Percentiles rank a stretch among this genome's conserved stretches.
These are phyloP conservation scores for Phytopythium kandeliae DNA, from an alignment of 352 stramenopile species.

Conservation along the genomic window DNA sequence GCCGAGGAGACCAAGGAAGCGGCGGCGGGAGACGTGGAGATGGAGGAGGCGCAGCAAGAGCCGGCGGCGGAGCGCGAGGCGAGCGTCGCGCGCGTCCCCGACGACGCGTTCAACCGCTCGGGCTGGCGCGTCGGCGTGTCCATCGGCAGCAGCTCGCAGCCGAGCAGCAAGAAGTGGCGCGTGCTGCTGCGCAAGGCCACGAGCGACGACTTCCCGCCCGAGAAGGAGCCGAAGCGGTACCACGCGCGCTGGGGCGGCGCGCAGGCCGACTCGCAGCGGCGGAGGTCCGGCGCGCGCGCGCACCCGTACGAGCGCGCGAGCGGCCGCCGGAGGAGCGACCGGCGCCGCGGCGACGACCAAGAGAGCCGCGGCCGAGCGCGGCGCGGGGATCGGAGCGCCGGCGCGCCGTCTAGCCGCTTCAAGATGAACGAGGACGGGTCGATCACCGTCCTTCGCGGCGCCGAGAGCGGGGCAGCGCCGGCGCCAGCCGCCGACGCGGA, in stretches of 20 bases:
- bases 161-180: constrained; percentile 58
- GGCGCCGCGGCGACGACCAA: constrained; percentile 21
- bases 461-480: background rate
- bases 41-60: constrained; percentile 27
- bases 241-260: constrained; percentile 36
- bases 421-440: constrained; percentile 57
- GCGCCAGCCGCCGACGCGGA: background rate
- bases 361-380: constrained; percentile 8
- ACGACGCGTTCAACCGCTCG: constrained; percentile 60
- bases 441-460: constrained; percentile 46
- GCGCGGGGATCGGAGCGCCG: constrained; percentile 11
- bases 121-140: constrained; percentile 46
- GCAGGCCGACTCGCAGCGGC: constrained; percentile 9
- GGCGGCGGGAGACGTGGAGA: constrained; percentile 43
- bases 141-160: constrained; percentile 50
- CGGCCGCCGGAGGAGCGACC: constrained; percentile 7
- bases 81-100: constrained; percentile 28
- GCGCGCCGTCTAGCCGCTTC: constrained; percentile 46
- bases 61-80: constrained; percentile 20
- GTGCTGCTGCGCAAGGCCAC: constrained; percentile 67
- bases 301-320: constrained; percentile 34
- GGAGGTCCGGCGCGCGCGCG: constrained; percentile 14
- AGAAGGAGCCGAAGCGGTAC: constrained; percentile 74
- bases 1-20: constrained; percentile 47
- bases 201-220: constrained; percentile 68